Evolutionary conservation across 257 asterid species (phyloP), one percentile per base, ranked within the genome.

Genomic region (Fraxinus anomala): DNA sequence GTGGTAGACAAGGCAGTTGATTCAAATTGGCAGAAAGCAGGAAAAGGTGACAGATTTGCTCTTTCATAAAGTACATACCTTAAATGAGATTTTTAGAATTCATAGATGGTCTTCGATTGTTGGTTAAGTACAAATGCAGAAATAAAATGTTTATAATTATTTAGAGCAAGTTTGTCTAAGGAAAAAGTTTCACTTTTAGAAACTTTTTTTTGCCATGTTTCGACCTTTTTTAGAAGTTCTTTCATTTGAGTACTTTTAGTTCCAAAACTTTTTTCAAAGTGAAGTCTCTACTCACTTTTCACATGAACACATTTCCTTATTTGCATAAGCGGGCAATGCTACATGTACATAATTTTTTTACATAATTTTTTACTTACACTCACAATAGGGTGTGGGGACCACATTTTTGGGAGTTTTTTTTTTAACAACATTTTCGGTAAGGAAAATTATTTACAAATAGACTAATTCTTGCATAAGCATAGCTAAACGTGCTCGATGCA

Each of bases 1-100:
- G 44, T 78, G 71, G 89, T 87, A 56, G 95, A 91, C 71, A 94
- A 94, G 82, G 13, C 86, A 14, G 86, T 89, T 6, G 82, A 89
- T 81, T 79, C 89, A 74, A 37, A 80, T 74, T 87, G 92, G 95
- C 74, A 82, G 2, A 89, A 77, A 80, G 73, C 81, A 21, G 80
- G 73, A 7, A 85, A 86, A 44, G 36, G 37, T 11, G 83, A 80
- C 68, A 85, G 79, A 75, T 84, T 86, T 28, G 77, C 86, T 68
- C 80, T 87, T 34, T 56, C 87, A 30, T 89, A 80, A 88, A 91
- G 96, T 92, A 80, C 77, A 76, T 51, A n/a, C 71, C 70, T 24
- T 79, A 68, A 1, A 5, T 26, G 69, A 3, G 31, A 39, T 44
- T 70, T 6, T 56, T 61, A 69, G 61, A 56, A n/a, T 79, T 17